phyloP scores from a whole-genome alignment of 495 filamentous ascomycete genomes.

The Podospora pseudopauciseta region DNA sequence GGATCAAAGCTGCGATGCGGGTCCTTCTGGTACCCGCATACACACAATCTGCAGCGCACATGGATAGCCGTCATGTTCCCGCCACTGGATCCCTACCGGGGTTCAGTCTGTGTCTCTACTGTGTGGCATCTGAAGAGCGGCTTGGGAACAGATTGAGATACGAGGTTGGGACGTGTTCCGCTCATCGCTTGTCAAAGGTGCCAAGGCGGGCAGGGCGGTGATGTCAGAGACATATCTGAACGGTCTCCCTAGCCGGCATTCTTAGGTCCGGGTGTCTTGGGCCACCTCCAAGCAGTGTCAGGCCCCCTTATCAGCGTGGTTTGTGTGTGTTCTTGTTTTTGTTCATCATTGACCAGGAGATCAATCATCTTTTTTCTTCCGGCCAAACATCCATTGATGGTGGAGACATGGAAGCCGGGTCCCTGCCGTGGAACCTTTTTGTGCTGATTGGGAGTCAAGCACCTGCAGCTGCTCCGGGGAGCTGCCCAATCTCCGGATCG shows the following conservation, averaged over 20 bases:
- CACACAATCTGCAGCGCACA: slow-evolving; percentile 2
- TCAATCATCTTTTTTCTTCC: neutral
- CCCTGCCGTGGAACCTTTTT: neutral
- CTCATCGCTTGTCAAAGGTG: neutral
- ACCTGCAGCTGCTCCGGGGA: neutral
- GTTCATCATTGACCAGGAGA: neutral
- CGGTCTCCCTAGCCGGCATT: neutral
- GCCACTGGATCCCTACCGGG: neutral
- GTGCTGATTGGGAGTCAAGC: neutral
- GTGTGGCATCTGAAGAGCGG: neutral
- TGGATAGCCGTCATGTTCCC: neutral
- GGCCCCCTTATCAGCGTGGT: neutral
- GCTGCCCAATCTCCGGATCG: slow-evolving; percentile 6
- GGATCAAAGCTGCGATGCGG: neutral
- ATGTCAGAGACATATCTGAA: slow-evolving; percentile 2
- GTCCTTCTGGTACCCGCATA: slow-evolving; percentile 1
- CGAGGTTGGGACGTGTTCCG: slow-evolving; percentile 3
- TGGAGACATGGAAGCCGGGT: neutral
- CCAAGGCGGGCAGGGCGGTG: neutral
- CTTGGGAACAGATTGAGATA: neutral
- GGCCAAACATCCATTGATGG: neutral
- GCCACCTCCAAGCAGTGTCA: neutral
- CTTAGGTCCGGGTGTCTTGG: neutral
- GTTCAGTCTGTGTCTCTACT: slow-evolving; percentile 1
- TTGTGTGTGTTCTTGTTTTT: neutral